A percentile compares a stretch with the other conserved stretches of the same genome.
Conservation (phyloP, 2,329 filamentous ascomycete species). For the Fusarium sp. region DNA sequence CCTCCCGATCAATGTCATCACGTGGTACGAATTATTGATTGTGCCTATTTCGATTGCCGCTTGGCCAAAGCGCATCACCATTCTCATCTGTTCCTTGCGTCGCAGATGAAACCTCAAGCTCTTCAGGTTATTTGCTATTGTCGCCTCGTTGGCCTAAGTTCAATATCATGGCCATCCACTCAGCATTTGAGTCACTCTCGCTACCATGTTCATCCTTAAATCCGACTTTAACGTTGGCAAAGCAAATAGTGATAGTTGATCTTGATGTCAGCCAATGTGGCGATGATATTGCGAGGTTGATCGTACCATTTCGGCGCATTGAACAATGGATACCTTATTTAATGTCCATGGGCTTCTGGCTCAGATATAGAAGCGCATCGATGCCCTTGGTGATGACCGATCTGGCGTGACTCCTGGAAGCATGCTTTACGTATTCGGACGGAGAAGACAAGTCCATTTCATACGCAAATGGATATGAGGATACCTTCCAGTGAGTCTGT, state of each 20-base stretch:
- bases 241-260: not conserved
- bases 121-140: not conserved
- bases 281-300: not conserved
- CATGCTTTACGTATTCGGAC: not conserved
- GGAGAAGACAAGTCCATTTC: rapidly evolving
- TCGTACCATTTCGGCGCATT: not conserved
- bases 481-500: not conserved
- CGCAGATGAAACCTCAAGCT: too few relatives aligned
- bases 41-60: too few relatives aligned
- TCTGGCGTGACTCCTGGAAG: not conserved
- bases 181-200: too few relatives aligned
- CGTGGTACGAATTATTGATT: not conserved
- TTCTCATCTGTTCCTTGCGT: not conserved
- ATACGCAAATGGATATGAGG: not conserved
- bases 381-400: not conserved
- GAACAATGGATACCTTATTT: not conserved
- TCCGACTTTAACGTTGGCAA: not conserved
- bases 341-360: not conserved
- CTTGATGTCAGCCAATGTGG: not conserved
- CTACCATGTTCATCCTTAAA: too few relatives aligned
- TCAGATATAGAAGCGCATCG: not conserved
- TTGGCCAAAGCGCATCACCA: too few relatives aligned
- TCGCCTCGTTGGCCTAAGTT: not conserved
- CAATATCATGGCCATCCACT: too few relatives aligned
- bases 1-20: not conserved